Percentiles rank a stretch among this genome's conserved stretches.
Evolutionary conservation across 2,329 filamentous ascomycete genomes (phyloP).

Genomic region (Lasiodiplodia gonubiensis): DNA sequence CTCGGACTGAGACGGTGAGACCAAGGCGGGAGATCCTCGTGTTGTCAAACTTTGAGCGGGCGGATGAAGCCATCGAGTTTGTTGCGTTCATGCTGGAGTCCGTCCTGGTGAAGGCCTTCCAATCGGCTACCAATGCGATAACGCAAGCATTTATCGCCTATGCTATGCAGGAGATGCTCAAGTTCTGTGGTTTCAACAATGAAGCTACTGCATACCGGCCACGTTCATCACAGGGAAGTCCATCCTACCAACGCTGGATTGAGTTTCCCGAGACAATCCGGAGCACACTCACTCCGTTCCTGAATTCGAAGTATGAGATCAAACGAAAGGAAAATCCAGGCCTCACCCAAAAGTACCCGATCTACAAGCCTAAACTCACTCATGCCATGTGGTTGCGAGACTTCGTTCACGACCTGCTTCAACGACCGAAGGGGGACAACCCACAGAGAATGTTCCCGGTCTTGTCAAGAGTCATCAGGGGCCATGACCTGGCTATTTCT

Average conservation of each 20-base stretch:
- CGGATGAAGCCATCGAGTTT: slow-evolving; percentile 83
- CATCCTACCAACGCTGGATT: slow-evolving; percentile 76
- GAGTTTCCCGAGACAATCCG: slow-evolving; percentile 76
- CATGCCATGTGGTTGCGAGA: slow-evolving; percentile 83
- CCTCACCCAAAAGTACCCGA: slow-evolving; percentile 66
- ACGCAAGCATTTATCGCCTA: slow-evolving; percentile 92
- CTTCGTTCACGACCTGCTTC: slow-evolving; percentile 82
- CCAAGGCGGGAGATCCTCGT: slow-evolving; percentile 85
- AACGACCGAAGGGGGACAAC: slow-evolving; percentile 75
- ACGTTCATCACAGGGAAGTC: slow-evolving; percentile 61
- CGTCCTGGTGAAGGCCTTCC: slow-evolving; percentile 87
- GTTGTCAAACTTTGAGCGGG: slow-evolving; percentile 80
- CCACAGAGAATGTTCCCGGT: slow-evolving; percentile 80
- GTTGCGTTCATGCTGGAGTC: slow-evolving; percentile 83
- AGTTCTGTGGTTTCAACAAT: slow-evolving; percentile 73
- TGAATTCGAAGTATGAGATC: slow-evolving; percentile 75
- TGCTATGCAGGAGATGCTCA: slow-evolving; percentile 89
- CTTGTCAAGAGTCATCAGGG: slow-evolving; percentile 79
- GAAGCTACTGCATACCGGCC: slow-evolving; percentile 56
- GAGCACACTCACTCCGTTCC: slow-evolving; percentile 84
- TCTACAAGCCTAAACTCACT: slow-evolving; percentile 70
- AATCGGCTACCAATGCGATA: slow-evolving; percentile 85
- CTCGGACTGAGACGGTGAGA: slow-evolving; percentile 79
- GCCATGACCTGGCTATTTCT: slow-evolving; percentile 83
- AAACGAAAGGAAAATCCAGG: slow-evolving; percentile 55